These are phyloP conservation scores for Peribolospora baueri DNA, from an alignment of 768 basidiomycete species.

Conservation along the genomic window DNA sequence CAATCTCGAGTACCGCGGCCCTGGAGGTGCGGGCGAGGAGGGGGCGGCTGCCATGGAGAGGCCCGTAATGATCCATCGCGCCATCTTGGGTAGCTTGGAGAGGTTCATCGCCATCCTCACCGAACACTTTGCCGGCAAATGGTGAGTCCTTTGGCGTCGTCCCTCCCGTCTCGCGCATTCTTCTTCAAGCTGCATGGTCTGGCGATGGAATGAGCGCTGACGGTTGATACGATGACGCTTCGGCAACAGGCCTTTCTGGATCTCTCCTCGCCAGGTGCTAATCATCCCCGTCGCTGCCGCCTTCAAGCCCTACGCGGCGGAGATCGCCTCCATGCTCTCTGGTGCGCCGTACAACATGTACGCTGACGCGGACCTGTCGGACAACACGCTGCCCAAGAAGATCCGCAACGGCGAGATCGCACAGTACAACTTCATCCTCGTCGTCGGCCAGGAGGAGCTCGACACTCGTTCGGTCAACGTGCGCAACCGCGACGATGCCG, in stretches of 20 bases:
- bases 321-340: conserved; percentile 44
- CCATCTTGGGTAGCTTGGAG: conserved; percentile 78
- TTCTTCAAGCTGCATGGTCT: not conserved
- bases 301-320: conserved; percentile 62
- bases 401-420: conserved; percentile 90
- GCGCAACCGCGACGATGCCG: conserved; percentile 80
- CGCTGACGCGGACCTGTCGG: conserved; percentile 75
- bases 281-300: conserved; percentile 80
- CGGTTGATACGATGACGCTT: not conserved
- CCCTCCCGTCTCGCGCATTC: too few species aligned
- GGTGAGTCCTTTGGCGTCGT: conserved; percentile 28
- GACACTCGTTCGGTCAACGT: conserved; percentile 74
- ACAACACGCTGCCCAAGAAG: conserved; percentile 86
- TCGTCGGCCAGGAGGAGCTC: conserved; percentile 83
- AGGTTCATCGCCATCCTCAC: conserved; percentile 91
- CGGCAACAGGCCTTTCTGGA: conserved; percentile 70
- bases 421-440: conserved; percentile 93
- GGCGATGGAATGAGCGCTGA: not conserved
- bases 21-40: conserved; percentile 41
- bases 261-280: conserved; percentile 83
- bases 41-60: conserved; percentile 24
- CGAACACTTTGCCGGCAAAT: conserved; percentile 93
- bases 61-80: conserved; percentile 96
- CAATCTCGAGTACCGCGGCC: conserved; percentile 60
- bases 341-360: conserved; percentile 37